These are phyloP conservation scores for Tilletia caries DNA, from an alignment of 1,284 basidiomycete species.

Conservation along the genomic window DNA sequence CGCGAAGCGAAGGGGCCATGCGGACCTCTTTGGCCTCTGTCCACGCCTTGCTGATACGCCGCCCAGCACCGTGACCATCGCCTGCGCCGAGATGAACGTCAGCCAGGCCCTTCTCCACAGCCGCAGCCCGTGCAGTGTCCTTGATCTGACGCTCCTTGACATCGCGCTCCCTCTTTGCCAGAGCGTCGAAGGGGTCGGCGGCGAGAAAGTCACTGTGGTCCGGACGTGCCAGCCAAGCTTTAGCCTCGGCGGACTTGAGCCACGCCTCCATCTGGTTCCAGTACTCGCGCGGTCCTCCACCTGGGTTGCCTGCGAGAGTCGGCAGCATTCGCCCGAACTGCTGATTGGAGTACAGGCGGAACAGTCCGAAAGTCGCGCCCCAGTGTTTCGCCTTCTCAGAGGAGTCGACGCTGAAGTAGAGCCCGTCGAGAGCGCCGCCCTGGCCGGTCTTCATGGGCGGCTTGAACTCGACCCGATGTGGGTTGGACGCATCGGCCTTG, in stretches of 20 bases:
- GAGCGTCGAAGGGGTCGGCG: conserved; percentile 50
- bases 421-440: neutral
- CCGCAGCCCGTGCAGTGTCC: conserved; percentile 27
- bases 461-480: conserved; percentile 14
- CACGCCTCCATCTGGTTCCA: conserved; percentile 47
- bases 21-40: conserved; percentile 73
- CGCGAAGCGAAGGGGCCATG: conserved; percentile 74
- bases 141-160: conserved; percentile 33
- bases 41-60: conserved; percentile 60
- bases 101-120: conserved; percentile 22
- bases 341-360: conserved; percentile 47
- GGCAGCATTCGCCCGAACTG: conserved; percentile 46
- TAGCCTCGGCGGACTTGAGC: conserved; percentile 38
- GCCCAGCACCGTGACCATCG: neutral
- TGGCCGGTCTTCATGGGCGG: neutral
- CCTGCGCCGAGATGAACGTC: conserved; percentile 19
- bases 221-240: neutral
- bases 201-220: conserved; percentile 21
- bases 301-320: conserved; percentile 18
- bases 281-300: conserved; percentile 46
- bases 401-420: conserved; percentile 9
- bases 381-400: conserved; percentile 47
- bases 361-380: conserved; percentile 53
- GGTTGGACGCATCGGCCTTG: conserved; percentile 47
- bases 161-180: conserved; percentile 30